A percentile compares a stretch with the other conserved stretches of the same genome.
Evolutionary conservation across 2,329 filamentous ascomycete species (phyloP).

Genomic region (Claviceps sp.): DNA sequence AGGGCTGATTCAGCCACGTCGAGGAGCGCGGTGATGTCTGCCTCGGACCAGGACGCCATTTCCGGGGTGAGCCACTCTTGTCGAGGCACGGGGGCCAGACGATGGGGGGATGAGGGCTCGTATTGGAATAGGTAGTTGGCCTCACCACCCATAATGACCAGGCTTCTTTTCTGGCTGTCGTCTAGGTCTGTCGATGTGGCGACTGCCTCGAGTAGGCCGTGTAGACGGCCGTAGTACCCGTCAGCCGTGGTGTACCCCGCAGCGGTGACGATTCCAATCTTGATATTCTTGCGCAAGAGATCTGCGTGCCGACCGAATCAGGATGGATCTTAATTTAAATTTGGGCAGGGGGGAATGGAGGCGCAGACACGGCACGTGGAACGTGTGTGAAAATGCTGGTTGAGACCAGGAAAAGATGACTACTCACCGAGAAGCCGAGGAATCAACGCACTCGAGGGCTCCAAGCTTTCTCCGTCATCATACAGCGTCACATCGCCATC

Average conservation of each 20-base stretch:
- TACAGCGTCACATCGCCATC: conserved; percentile 97
- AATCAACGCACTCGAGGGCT: conserved; percentile 65
- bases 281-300: conserved; percentile 64
- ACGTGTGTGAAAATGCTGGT: too few relatives aligned
- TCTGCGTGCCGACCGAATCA: conserved; percentile 22
- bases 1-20: conserved; percentile 81
- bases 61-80: conserved; percentile 62
- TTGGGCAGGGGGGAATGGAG: not conserved
- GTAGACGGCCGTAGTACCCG: conserved; percentile 74
- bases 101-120: conserved; percentile 47
- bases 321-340: not conserved
- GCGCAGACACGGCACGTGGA: not conserved
- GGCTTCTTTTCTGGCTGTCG: conserved; percentile 54
- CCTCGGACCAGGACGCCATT: conserved; percentile 64
- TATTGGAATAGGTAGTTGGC: conserved; percentile 91
- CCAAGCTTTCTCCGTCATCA: conserved; percentile 71
- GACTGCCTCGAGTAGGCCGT: conserved; percentile 75
- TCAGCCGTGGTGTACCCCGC: conserved; percentile 85
- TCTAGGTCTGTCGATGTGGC: conserved; percentile 45
- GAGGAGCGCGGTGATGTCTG: conserved; percentile 66
- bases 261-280: conserved; percentile 90
- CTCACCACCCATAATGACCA: conserved; percentile 91
- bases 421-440: conserved; percentile 37
- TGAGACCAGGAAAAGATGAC: not conserved
- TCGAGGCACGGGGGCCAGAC: conserved; percentile 54